Evolutionary conservation across 257 asterid genomes (phyloP).

Genomic region (Nicotiana tomentosiformis): DNA sequence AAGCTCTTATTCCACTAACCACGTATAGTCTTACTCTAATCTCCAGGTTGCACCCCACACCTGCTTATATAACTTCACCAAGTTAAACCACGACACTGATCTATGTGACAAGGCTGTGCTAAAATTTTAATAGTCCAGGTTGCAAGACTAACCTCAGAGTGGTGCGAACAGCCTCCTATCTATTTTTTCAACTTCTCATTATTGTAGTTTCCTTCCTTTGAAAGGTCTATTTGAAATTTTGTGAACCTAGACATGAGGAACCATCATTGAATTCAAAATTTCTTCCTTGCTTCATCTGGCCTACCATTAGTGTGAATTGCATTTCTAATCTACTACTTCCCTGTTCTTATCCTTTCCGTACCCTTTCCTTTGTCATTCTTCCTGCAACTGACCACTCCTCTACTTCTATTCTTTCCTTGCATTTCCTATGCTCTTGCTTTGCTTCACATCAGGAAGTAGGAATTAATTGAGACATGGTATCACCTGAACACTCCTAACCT

Average conservation of each 20-base stretch:
- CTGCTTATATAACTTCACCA: not conserved
- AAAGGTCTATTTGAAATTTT: not conserved
- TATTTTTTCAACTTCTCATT: not conserved
- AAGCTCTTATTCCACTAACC: not conserved
- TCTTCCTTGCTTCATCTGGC: not conserved
- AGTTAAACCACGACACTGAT: not conserved
- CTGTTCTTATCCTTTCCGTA: not conserved
- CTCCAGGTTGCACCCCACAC: not conserved
- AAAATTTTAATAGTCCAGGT: not conserved
- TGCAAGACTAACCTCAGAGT: not conserved
- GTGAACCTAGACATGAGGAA: not conserved
- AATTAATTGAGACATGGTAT: not conserved
- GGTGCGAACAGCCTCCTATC: not conserved
- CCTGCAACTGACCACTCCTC: not conserved
- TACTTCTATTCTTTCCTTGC: not conserved
- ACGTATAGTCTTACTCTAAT: not conserved
- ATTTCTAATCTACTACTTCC: not conserved
- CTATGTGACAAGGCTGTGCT: not conserved
- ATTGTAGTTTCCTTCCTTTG: not conserved
- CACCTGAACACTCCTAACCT: not conserved
- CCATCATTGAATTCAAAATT: not conserved
- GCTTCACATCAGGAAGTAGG: not conserved
- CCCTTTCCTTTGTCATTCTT: not conserved
- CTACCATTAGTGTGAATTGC: not conserved
- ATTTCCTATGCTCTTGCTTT: not conserved